Conservation (phyloP, 1,284 basidiomycete species). For the Phlebopus sp. region DNA sequence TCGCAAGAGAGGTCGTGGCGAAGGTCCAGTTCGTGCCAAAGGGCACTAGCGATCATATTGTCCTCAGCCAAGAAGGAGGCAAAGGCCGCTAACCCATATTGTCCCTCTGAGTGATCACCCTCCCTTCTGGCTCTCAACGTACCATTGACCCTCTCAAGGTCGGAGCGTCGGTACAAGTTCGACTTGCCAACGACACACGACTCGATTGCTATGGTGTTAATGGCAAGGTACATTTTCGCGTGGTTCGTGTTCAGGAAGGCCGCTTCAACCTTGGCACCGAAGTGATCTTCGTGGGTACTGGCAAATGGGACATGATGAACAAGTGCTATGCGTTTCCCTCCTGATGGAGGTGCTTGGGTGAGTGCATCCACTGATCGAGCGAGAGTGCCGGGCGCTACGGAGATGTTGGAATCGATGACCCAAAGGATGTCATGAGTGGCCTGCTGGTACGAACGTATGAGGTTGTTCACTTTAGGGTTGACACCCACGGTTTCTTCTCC, state of each 20-base stretch:
- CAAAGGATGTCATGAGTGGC: constrained; percentile 91
- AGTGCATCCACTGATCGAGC: constrained; percentile 84
- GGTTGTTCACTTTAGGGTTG: constrained; percentile 98
- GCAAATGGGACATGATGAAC: constrained; percentile 98
- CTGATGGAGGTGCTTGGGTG: constrained; percentile 31
- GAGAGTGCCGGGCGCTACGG: constrained; percentile 77
- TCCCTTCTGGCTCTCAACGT: constrained; percentile 47
- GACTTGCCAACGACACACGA: constrained; percentile 98
- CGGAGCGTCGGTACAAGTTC: constrained; percentile 89
- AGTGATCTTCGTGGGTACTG: constrained; percentile 58
- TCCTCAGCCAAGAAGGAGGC: constrained; percentile 90
- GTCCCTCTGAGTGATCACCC: constrained; percentile 29
- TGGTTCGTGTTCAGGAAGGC: constrained; percentile 97
- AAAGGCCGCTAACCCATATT: constrained; percentile 71
- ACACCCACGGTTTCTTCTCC: constrained; percentile 80
- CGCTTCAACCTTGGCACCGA: constrained; percentile 88
- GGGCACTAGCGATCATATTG: constrained; percentile 87
- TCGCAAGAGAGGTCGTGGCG: constrained; percentile 87
- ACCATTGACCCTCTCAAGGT: constrained; percentile 72
- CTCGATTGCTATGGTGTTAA: constrained; percentile 85
- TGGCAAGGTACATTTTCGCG: constrained; percentile 98
- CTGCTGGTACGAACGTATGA: constrained; percentile 78
- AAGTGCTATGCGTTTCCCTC: constrained; percentile 64
- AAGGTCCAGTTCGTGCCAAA: constrained; percentile 89
- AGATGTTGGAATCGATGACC: constrained; percentile 95